phyloP scores from a whole-genome alignment of 2,329 filamentous ascomycete genomes.

The Nothopassalora personata region DNA sequence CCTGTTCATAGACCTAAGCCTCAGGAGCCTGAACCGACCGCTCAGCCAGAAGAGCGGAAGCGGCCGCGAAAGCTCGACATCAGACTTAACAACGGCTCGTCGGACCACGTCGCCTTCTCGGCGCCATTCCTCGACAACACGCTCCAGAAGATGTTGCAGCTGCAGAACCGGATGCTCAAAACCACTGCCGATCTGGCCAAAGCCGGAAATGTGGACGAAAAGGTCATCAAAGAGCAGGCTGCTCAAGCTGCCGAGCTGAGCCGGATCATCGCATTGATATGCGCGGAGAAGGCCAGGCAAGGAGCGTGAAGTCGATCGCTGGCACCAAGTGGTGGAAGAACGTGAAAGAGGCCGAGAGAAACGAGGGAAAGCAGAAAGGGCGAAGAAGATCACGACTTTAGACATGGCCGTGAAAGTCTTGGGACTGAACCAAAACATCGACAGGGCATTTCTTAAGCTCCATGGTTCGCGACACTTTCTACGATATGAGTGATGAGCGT shows the following conservation, averaged over 20 bases:
- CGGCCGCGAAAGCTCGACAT: constrained; percentile 48
- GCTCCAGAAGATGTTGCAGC: constrained; percentile 44
- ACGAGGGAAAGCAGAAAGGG: background rate
- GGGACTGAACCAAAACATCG: background rate
- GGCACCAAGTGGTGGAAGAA: background rate
- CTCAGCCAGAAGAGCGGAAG: constrained; percentile 33
- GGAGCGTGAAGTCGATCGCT: constrained; percentile 30
- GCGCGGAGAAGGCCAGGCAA: constrained; percentile 49
- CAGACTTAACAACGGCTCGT: constrained; percentile 36
- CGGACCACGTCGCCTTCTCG: constrained; percentile 44
- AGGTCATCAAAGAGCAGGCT: constrained; percentile 47
- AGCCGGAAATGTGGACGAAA: constrained; percentile 42
- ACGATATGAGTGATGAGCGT: constrained; percentile 1
- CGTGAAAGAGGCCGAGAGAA: background rate
- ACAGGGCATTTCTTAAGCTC: background rate
- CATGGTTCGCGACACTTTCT: background rate
- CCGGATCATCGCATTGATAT: constrained; percentile 48
- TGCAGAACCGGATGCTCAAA: constrained; percentile 48
- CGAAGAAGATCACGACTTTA: background rate
- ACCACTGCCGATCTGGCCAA: constrained; percentile 44
- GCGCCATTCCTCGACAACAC: constrained; percentile 51
- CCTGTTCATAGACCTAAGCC: constrained; percentile 16
- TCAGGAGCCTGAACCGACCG: constrained; percentile 22
- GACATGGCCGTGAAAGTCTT: background rate
- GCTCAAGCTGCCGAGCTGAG: constrained; percentile 46